Base-by-base conservation (phyloP, 116 monocot genomes). In the Zostera marina region DNA sequence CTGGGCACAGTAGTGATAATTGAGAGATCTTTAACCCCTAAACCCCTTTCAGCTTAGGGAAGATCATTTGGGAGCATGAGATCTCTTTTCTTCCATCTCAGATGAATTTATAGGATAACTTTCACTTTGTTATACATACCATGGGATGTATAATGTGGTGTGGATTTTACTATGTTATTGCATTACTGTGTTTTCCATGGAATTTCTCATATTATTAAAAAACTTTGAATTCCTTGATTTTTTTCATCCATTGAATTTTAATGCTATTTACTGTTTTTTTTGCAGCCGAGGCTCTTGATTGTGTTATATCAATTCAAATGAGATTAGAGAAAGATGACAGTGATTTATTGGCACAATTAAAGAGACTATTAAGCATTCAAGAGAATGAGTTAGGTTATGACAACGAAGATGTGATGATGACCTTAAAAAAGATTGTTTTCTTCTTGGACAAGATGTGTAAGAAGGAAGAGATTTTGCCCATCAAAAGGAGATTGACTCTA, bases 231-330 rank as follows among this genome's bases (percentile, higher is more conserved):
- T 39, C 16, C 15, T 42, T 2, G 11, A 39, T 20, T 42, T 17
- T 9, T 58, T 17, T 13, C 19, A 7, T 41, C 15, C 41, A 40
- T 57, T 0, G 11, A 42, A 39, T 42, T 52, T 19, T 6, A 47
- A 43, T 20, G 32, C 49, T 42, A 22, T 5, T 52, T 41, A 21
- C 21, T 53, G 22, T 45, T 54, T 11, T 15, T 53, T 11, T 64
- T 52, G 46, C 66, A 92, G 92, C 80, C 58, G 92, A 92, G 76
- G 92, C 92, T 41, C 83, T 92, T 52, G 92, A 92, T 63, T 83
- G 87, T 58, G 60, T 92, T 32, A 75, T 72, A 11, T 80, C 87
- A 2, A 87, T 92, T 38, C 83, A 87, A 66, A 78, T 51, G 10
- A 72, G 77, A 64, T 41, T 83, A 22, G 74, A 61, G 54, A 83